Evolutionary conservation across 208 protist species (phyloP).

Genomic region (Leishmania braziliensis): DNA sequence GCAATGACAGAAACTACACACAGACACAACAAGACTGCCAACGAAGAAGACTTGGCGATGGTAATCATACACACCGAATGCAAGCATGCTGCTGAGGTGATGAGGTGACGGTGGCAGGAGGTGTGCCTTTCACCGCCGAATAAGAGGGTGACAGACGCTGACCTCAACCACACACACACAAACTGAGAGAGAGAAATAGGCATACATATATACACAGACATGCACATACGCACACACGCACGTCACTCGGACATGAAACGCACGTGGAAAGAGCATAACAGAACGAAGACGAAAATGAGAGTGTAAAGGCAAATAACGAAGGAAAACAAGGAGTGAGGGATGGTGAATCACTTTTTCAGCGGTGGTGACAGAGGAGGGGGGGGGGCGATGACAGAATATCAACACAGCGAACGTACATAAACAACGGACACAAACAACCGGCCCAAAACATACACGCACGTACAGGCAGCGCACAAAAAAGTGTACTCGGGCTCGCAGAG

Average conservation of each 20-base stretch:
- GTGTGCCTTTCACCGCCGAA: not conserved
- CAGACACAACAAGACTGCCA: not conserved
- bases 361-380: not conserved
- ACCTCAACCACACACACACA: not conserved
- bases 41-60: not conserved
- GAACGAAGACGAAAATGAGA: not conserved
- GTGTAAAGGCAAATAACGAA: not conserved
- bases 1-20: not conserved
- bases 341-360: not conserved
- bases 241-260: not conserved
- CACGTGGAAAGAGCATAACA: not conserved
- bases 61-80: not conserved
- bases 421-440: not conserved
- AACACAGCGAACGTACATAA: not conserved
- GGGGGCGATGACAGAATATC: not conserved
- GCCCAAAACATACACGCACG: not conserved
- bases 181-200: not conserved
- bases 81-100: not conserved
- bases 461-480: not conserved
- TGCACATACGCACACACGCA: conserved; percentile 5
- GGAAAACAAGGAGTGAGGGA: not conserved
- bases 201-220: conserved; percentile 11
- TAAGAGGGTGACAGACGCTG: not conserved
- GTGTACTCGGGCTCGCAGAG: not conserved
- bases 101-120: not conserved